Conservation (phyloP, 495 filamentous ascomycete species). For the Lasiosphaeria ovina region DNA sequence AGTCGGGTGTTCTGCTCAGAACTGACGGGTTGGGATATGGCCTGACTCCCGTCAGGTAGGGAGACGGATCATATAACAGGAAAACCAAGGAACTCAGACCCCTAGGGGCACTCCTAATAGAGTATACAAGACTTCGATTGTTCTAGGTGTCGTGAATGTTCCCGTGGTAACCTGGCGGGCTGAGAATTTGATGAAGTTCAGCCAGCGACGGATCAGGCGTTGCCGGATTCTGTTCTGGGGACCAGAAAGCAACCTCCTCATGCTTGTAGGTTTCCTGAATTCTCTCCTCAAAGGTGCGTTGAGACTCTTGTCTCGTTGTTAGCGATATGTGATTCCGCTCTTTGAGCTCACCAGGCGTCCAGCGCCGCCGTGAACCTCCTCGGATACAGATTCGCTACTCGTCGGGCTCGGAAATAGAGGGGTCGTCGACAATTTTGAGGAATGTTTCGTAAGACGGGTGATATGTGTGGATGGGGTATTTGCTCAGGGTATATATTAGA, state of each 20-base stretch:
- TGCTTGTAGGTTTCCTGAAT: constrained; percentile 42
- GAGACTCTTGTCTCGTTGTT: not conserved
- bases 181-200: constrained; percentile 56
- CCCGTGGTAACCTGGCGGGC: constrained; percentile 49
- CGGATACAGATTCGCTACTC: constrained; percentile 33
- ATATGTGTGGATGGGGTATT: constrained; percentile 61
- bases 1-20: not conserved
- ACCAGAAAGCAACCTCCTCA: constrained; percentile 58
- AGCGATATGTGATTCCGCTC: constrained; percentile 16
- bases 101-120: constrained; percentile 37
- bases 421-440: constrained; percentile 65
- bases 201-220: constrained; percentile 29
- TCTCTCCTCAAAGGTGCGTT: constrained; percentile 28
- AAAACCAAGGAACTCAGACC: constrained; percentile 55
- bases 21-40: constrained; percentile 18
- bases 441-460: constrained; percentile 59
- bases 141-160: constrained; percentile 54
- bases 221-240: constrained; percentile 47
- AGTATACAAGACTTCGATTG: constrained; percentile 61
- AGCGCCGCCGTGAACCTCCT: constrained; percentile 40
- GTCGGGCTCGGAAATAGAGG: constrained; percentile 32
- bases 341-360: constrained; percentile 52
- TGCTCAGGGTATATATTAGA: constrained; percentile 53
- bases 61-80: constrained; percentile 61
- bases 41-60: constrained; percentile 21